Conservation (phyloP, 108 stramenopile genomes). For the Cyclostephanos invisitatus region DNA sequence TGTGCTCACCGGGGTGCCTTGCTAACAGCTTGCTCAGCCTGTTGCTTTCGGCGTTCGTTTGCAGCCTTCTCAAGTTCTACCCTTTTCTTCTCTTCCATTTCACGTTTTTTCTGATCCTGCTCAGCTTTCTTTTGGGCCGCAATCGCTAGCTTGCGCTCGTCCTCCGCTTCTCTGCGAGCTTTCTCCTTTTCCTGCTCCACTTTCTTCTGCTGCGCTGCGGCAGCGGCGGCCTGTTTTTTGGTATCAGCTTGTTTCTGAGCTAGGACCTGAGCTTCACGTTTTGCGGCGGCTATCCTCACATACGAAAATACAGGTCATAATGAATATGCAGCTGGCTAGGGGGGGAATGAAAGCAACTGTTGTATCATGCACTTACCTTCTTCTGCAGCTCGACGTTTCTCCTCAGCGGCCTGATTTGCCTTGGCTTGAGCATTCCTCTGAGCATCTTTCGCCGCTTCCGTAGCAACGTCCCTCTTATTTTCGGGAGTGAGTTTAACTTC, state of each 20-base stretch:
- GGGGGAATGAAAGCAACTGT: background rate
- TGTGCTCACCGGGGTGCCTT: constrained; percentile 21
- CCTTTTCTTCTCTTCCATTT: constrained; percentile 21
- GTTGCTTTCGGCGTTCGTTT: constrained; percentile 3
- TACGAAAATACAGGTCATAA: background rate
- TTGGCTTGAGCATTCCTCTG: constrained; percentile 14
- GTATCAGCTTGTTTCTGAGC: constrained; percentile 30
- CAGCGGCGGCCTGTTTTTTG: constrained; percentile 21
- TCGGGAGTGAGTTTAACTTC: constrained; percentile 19
- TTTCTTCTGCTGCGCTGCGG: constrained; percentile 8
- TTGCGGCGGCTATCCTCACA: background rate
- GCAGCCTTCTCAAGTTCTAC: constrained; percentile 10
- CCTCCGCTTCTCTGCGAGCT: constrained; percentile 33
- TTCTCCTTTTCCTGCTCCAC: constrained; percentile 13
- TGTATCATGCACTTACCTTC: background rate
- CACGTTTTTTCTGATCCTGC: constrained; percentile 13
- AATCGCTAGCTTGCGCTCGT: constrained; percentile 22
- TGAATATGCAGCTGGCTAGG: background rate
- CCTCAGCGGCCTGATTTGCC: constrained; percentile 7
- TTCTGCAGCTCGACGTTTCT: background rate
- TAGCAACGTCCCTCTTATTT: constrained; percentile 16
- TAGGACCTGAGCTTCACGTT: constrained; percentile 15
- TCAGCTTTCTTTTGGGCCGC: constrained; percentile 16
- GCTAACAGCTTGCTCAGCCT: constrained; percentile 24
- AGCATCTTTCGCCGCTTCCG: constrained; percentile 37